Evolutionary conservation across 768 basidiomycete genomes (phyloP).

Genomic region (Lyophyllum atratum): DNA sequence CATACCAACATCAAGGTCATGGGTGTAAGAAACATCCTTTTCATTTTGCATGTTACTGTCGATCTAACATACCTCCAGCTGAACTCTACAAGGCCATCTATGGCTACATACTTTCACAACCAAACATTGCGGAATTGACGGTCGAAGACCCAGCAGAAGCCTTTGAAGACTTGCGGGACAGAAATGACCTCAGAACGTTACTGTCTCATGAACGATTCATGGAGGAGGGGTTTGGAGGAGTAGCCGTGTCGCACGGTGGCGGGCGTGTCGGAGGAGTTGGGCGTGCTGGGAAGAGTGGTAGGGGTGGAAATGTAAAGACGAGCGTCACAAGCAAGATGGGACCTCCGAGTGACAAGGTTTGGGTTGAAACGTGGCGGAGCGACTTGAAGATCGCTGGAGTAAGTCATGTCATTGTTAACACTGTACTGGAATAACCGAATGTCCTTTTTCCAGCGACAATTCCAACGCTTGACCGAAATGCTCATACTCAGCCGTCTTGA

Average conservation of each 20-base stretch:
- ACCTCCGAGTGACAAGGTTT: slow-evolving; percentile 74
- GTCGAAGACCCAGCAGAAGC: slow-evolving; percentile 98
- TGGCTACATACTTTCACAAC: slow-evolving; percentile 64
- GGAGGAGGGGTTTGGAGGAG: slow-evolving; percentile 64
- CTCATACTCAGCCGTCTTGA: slow-evolving; percentile 75
- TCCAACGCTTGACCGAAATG: slow-evolving; percentile 91
- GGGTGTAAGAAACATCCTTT: slow-evolving; percentile 72
- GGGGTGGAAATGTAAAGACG: slow-evolving; percentile 21
- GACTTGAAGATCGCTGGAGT: slow-evolving; percentile 92
- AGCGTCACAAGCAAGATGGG: slow-evolving; percentile 61
- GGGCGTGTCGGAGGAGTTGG: slow-evolving; percentile 50
- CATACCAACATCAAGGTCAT: slow-evolving; percentile 87
- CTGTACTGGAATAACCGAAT: slow-evolving; percentile 3
- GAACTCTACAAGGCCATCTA: slow-evolving; percentile 88
- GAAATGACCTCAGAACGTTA: slow-evolving; percentile 84
- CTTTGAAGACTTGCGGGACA: slow-evolving; percentile 94
- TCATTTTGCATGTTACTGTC: background rate
- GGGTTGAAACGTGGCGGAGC: slow-evolving; percentile 79
- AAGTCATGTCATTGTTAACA: slow-evolving; percentile 21
- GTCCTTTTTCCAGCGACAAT: slow-evolving; percentile 72
- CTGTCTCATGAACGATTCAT: slow-evolving; percentile 65
- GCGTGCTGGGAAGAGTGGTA: slow-evolving; percentile 42
- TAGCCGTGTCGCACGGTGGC: slow-evolving; percentile 47
- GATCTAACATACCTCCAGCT: slow-evolving; percentile 45
- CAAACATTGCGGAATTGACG: slow-evolving; percentile 85